Evolutionary conservation across 192 early-diverging fungal genomes (phyloP).

Genomic region (Martensiomyces pterosporus): DNA sequence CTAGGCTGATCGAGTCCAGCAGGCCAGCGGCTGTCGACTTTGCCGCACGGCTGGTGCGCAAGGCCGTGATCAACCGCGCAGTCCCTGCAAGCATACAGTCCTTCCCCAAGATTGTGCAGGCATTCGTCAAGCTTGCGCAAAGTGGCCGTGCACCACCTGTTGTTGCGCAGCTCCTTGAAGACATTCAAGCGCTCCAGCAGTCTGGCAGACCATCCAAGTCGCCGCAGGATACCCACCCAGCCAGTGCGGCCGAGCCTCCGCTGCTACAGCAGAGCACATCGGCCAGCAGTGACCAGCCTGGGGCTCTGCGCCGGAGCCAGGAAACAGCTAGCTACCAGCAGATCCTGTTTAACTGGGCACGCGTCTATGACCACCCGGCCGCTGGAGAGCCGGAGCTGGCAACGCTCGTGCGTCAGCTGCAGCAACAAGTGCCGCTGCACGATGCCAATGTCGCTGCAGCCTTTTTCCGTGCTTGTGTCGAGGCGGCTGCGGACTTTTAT

Average conservation of each 20-base stretch:
- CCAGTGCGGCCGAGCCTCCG: not conserved
- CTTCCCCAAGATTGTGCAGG: constrained; percentile 70
- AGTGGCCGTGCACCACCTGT: constrained; percentile 59
- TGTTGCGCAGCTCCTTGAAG: constrained; percentile 31
- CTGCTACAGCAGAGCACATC: not conserved
- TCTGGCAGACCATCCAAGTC: not conserved
- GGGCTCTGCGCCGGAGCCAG: constrained; percentile 5
- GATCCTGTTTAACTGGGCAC: constrained; percentile 48
- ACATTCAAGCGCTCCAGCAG: constrained; percentile 20
- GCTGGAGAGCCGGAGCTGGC: constrained; percentile 43
- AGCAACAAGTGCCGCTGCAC: constrained; percentile 70
- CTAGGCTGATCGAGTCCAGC: constrained; percentile 75
- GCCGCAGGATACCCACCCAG: not conserved
- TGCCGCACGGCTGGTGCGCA: constrained; percentile 68
- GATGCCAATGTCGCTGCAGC: constrained; percentile 72
- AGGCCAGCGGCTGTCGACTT: constrained; percentile 71
- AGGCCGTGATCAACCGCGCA: constrained; percentile 55
- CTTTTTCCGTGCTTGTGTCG: constrained; percentile 89
- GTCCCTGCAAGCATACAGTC: constrained; percentile 52
- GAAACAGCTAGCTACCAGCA: constrained; percentile 50
- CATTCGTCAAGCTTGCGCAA: constrained; percentile 61
- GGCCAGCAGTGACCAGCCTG: not conserved
- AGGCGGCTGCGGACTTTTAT: constrained; percentile 75
- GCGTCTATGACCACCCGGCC: constrained; percentile 44
- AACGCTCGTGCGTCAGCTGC: constrained; percentile 58